phyloP scores from a whole-genome alignment of 495 filamentous ascomycete species.

The Aspergillus diversus region DNA sequence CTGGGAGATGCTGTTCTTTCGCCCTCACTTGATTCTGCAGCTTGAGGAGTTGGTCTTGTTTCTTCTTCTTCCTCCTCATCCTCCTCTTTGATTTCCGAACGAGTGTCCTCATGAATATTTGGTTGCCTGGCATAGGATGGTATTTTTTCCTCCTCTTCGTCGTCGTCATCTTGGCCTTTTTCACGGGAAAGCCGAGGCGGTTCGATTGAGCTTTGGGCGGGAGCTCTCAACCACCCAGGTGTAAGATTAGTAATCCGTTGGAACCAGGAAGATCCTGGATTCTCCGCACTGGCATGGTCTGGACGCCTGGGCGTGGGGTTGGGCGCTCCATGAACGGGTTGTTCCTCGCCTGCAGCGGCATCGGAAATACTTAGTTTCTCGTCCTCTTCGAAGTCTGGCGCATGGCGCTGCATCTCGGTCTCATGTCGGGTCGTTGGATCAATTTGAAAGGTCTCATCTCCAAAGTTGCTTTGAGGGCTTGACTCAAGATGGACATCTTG shows the following conservation, averaged over 20 bases:
- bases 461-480: conserved; percentile 31
- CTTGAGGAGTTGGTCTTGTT: conserved; percentile 14
- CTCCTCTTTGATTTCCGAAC: conserved; percentile 16
- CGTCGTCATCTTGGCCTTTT: conserved; percentile 21
- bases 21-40: background rate
- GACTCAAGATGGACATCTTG: conserved; percentile 24
- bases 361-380: conserved; percentile 25
- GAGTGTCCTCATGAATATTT: conserved; percentile 20
- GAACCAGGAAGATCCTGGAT: conserved; percentile 43
- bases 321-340: conserved; percentile 22
- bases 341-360: conserved; percentile 22
- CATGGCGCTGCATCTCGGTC: conserved; percentile 19
- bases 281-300: conserved; percentile 23
- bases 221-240: conserved; percentile 46
- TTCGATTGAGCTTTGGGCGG: conserved; percentile 27
- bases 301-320: conserved; percentile 33
- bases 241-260: conserved; percentile 44
- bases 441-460: conserved; percentile 31
- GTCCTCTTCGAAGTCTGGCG: conserved; percentile 19
- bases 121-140: conserved; percentile 18
- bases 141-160: background rate
- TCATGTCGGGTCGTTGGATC: conserved; percentile 31
- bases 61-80: conserved; percentile 12
- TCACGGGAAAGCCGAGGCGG: conserved; percentile 25
- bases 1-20: background rate